Evolutionary conservation across 805 yeast genomes (phyloP).

Genomic region (Barnettozyma siamensis): DNA sequence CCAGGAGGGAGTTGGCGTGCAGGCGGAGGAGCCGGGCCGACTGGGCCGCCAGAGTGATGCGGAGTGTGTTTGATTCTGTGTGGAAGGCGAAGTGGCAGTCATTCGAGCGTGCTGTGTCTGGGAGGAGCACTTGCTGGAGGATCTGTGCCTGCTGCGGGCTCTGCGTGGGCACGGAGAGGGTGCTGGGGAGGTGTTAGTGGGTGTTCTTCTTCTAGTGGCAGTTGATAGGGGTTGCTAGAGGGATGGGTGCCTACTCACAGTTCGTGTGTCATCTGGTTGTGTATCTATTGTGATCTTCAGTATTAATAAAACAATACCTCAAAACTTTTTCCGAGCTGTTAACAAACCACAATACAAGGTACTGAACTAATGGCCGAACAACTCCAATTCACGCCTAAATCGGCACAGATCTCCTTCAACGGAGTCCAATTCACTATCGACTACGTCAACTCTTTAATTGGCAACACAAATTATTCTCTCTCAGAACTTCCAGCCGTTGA

Average conservation of each 20-base stretch:
- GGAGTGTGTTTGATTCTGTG: constrained; percentile 26
- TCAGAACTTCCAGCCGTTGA: not conserved
- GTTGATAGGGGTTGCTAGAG: too few species aligned
- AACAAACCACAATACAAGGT: too few species aligned
- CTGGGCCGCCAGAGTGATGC: constrained; percentile 44
- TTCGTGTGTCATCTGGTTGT: not conserved
- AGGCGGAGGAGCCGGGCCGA: constrained; percentile 77
- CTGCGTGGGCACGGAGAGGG: constrained; percentile 60
- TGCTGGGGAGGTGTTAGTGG: constrained; percentile 19
- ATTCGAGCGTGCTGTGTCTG: constrained; percentile 55
- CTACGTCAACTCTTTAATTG: constrained; percentile 1
- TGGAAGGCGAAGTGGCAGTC: constrained; percentile 46
- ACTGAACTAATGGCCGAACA: not conserved
- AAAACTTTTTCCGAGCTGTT: too few species aligned
- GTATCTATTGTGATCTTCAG: too few species aligned
- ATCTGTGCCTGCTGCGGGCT: constrained; percentile 52
- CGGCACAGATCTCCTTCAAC: not conserved
- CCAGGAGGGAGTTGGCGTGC: constrained; percentile 76
- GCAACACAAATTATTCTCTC: constrained; percentile 1
- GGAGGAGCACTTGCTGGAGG: constrained; percentile 34
- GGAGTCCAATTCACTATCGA: not conserved
- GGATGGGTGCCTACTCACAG: too few species aligned
- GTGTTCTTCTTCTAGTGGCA: too few species aligned
- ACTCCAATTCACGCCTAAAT: not conserved
- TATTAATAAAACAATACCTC: too few species aligned